Evolutionary conservation across 2,329 filamentous ascomycete species (phyloP), one percentile per base, ranked within the genome.

Genomic region (Sporothrix phasma): DNA sequence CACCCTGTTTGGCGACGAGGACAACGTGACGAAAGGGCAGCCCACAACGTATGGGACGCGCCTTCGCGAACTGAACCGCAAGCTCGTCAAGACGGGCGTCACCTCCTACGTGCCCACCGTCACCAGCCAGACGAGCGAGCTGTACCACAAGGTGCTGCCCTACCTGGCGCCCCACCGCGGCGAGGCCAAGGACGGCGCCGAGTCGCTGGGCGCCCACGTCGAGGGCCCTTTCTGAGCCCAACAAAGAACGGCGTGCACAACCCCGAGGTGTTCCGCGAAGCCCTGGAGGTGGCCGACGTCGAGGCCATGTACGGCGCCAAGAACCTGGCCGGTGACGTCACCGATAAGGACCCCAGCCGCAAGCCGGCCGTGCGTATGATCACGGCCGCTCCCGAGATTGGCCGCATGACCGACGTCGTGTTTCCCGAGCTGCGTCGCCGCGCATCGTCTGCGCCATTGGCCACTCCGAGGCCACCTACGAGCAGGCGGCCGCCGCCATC

Each of bases 191-290:
- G 84, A 90, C 67, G 92, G 92, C 53, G 86, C 61, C 56, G 92
- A 96, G 76, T 94, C 90, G 0, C 83, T 97, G 15, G 92, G 92
- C 34, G 92, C 92, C 3, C 92, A 97, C 72, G 89, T 90, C 72
- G 92, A 97, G 79, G 92, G 92, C 0, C 92, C 92, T 0, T 97
- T 97, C 76, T 97, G 63, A 90, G 80, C 70, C 87, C 88, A 0
- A 84, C 84, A 54, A 93, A 93, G 73, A 95, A 96, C 71, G 92
- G 92, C 60, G 88, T 95, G 43, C 92, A 96, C 79, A 90, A 89
- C 71, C 77, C 81, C 19, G 82, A 87, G 64, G 88, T 94, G 17
- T 80, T 96, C 51, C 84, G 81, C 46, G 76, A 84, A 59, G 88
- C 84, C 11, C 75, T 84, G 46, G 83, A 80, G 29, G 82, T 92